Base-by-base conservation (phyloP, 1,284 basidiomycete species). In the Macrocybe sp. region DNA sequence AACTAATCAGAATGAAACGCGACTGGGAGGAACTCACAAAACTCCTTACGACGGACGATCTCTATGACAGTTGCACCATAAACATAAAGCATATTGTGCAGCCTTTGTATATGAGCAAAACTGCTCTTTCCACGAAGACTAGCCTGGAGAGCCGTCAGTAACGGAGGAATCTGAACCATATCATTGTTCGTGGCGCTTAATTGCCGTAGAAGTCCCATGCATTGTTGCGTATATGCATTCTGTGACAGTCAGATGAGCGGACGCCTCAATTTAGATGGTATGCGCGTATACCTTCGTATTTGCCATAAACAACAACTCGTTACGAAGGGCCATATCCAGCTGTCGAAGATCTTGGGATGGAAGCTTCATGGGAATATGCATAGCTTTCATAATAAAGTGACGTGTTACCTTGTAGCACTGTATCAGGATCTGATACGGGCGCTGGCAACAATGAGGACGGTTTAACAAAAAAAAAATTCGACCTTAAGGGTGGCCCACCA, bases 61-160 rank as follows among this genome's bases (percentile, higher is more conserved):
- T 99, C 96, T 8, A 96, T 78, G 1, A 97, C 78, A 0, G 94
- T 93, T 1, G 92, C 89, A 0, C 92, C 90, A 64, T 99, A 99
- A 0, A 92, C 92, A 60, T 92, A 94, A 1, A 96, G 68, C 79
- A 98, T 90, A 48, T 81, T 85, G 60, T 97, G 92, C 35, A 98
- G 70, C 9, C 95, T 78, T 46, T 88, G 81, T 9, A 98, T 86
- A 62, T 98, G 93, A 14, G 87, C 79, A 65, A 98, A 98, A 44
- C 88, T 89, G 40, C 85, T 91, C 65, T 88, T 89, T 4, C 73
- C 70, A 31, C 85, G 74, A 54, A 92, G 79, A 56, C 81, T 83
- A 1, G 73, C 63, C 59, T 93, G 89, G 1, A 95, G 71, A 1
- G 72, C 65, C 1, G 75, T 71, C 38, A 95, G 68, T 1, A 73